Base-by-base conservation (phyloP, 1,284 basidiomycete genomes). In the Ceratobasidium sp. region DNA sequence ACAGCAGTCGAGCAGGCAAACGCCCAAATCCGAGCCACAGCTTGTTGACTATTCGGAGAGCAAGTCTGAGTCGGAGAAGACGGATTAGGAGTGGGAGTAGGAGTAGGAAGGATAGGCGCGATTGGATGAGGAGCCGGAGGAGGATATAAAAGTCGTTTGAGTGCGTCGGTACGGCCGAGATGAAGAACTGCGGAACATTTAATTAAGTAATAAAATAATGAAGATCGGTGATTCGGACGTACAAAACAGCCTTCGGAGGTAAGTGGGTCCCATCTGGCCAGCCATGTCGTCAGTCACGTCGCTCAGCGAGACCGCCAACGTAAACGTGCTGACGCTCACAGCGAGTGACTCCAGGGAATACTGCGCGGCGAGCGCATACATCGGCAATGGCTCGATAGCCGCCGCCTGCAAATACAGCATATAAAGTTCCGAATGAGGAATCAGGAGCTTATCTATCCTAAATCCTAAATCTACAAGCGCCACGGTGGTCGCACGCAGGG, bases 121-220 rank as follows among this genome's bases (percentile, higher is more conserved):
- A 22, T 51, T 19, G 29, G 33, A 45, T 69, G 66, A 2, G 66
- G 66, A 22, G 47, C 74, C 15, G 74, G 74, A 19, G 74, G 74
- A 3, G 74, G 65, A 15, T 60, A 56, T 33, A 75, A 64, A n/a
- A 67, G 65, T 14, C 74, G 74, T 54, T 75, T 75, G 56, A 75
- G 74, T 3, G 74, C 74, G 24, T 75, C 74, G 6, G 66, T 67
- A 48, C 74, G 74, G 9, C 74, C 74, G 14, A 75, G 74, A 27
- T 75, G 74, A 1, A 75, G 47, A 47, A 75, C 66, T 69, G 45
- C 15, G 53, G 27, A n/a, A 22, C 29, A 15, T 17, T 54, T 54
- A 67, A 36, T n/a, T 33, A 6, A n/a, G 62, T 31, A 41, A 9
- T 50, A 45, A 8, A 33, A 54, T 63, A n/a, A 27, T 11, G 50